Conservation (phyloP, 108 stramenopile species). For the Conticribra weissflogii region DNA sequence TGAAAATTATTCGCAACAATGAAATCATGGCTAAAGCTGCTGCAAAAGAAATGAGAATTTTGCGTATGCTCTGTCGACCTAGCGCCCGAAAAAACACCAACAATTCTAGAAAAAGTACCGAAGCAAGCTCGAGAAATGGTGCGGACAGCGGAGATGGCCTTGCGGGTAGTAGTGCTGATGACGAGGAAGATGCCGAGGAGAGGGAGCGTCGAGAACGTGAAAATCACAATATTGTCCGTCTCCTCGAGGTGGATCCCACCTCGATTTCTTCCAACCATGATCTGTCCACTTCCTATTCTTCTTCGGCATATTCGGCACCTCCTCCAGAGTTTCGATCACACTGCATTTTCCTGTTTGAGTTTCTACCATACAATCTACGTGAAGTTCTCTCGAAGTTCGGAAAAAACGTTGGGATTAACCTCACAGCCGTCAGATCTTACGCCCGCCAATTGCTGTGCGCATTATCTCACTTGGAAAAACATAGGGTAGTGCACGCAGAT, state of each 20-base stretch:
- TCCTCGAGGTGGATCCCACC: slow-evolving; percentile 55
- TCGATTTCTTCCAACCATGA: slow-evolving; percentile 21
- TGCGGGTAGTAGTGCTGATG: slow-evolving; percentile 20
- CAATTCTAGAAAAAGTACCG: background rate
- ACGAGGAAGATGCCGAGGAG: slow-evolving; percentile 53
- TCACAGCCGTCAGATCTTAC: slow-evolving; percentile 91
- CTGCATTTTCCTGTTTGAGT: slow-evolving; percentile 85
- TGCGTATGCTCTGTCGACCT: slow-evolving; percentile 49
- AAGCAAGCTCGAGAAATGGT: background rate
- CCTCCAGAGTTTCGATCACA: slow-evolving; percentile 78
- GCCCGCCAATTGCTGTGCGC: slow-evolving; percentile 92
- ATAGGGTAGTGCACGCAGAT: slow-evolving; percentile 95
- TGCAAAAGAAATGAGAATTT: slow-evolving; percentile 75
- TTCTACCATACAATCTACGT: slow-evolving; percentile 84
- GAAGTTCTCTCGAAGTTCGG: slow-evolving; percentile 93
- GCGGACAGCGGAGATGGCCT: background rate
- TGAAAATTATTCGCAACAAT: slow-evolving; percentile 97
- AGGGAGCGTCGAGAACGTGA: slow-evolving; percentile 39
- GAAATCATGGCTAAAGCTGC: slow-evolving; percentile 98
- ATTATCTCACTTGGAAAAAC: slow-evolving; percentile 78
- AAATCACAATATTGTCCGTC: slow-evolving; percentile 70
- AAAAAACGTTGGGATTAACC: slow-evolving; percentile 88
- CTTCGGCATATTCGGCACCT: slow-evolving; percentile 23
- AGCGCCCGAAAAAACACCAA: slow-evolving; percentile 13
- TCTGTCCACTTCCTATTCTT: slow-evolving; percentile 27